Base-by-base conservation (phyloP, 768 basidiomycete genomes). In the Lactarius pseudohatsudake region DNA sequence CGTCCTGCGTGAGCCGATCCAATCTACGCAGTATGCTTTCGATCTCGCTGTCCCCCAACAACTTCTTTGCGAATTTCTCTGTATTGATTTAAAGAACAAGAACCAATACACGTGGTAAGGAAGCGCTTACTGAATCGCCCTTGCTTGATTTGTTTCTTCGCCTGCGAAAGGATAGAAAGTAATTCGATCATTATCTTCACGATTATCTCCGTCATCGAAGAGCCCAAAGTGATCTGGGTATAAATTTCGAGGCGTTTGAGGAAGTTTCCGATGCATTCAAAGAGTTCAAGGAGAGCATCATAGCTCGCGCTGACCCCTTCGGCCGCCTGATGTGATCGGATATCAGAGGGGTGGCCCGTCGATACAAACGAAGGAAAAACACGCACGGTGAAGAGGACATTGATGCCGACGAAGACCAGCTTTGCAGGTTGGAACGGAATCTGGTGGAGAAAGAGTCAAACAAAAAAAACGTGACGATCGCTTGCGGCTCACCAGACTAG, bases 31-130 rank as follows among this genome's bases (percentile, higher is more conserved):
- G 57, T 34, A 40, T 40, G 9, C 5, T 40, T 16, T 32, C 38
- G n/a, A 58, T 58, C 34, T 41, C 59, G 13, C 36, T 40, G 9
- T 59, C 43, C 0, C 59, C 59, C 8, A 59, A 41, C 59, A 59
- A 22, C 22, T 40, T 59, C 28, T 63, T 50, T 36, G 40, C 10
- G 34, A 61, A 50, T 32, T 36, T 16, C 32, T 50, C 45, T 63
- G 18, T 0, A 15, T 7, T 1, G 30, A 7, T 0, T 16, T 40
- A 20, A n/a, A 61, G 82, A n/a, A 38, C 9, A 28, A 5, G 1
- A 5, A 32, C 20, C 9, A 0, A 30, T 9, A 20, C 0, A 18
- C 18, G 1, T 1, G 18, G 26, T 26, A 34, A n/a, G 1, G 55
- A 18, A 30, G 16, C 18, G 20, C 55, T 20, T 32, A 56, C 55